A percentile compares a stretch with the other conserved stretches of the same genome.
These are phyloP conservation scores for Spongispora temasekensis DNA, from an alignment of 1,284 basidiomycete species.

Conservation along the genomic window DNA sequence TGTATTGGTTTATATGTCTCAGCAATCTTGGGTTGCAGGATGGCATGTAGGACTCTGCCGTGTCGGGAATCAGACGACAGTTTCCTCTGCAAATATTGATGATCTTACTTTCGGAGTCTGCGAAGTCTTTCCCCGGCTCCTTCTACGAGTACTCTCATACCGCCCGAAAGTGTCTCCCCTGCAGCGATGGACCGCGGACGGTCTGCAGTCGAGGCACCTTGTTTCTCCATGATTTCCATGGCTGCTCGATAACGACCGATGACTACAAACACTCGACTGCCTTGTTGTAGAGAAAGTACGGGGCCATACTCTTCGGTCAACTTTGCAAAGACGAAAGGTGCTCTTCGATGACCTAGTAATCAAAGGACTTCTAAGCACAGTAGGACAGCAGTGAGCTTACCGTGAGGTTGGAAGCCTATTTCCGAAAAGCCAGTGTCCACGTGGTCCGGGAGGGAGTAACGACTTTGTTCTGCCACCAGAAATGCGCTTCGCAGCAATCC, in stretches of 20 bases:
- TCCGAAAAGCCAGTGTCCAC: conserved; percentile 18
- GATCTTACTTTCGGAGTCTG: conserved; percentile 12
- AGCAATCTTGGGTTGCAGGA: conserved; percentile 51
- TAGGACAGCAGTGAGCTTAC: conserved; percentile 10
- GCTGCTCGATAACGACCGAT: conserved; percentile 19
- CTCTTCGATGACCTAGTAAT: background rate
- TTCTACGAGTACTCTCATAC: conserved; percentile 10
- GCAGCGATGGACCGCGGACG: conserved; percentile 22
- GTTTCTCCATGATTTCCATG: conserved; percentile 30
- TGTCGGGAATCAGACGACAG: background rate
- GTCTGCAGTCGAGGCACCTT: conserved; percentile 24
- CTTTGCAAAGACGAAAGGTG: conserved; percentile 17
- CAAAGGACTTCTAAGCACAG: too few species aligned
- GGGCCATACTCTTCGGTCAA: conserved; percentile 21
- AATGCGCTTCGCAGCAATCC: background rate
- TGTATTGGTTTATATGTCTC: conserved; percentile 50
- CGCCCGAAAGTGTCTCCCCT: conserved; percentile 18
- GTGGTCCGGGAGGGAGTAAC: conserved; percentile 17
- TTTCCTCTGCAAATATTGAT: background rate
- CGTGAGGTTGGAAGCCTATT: conserved; percentile 12
- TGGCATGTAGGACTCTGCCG: conserved; percentile 53
- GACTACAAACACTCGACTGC: conserved; percentile 11
- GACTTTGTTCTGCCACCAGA: background rate
- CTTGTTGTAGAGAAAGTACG: conserved; percentile 21
- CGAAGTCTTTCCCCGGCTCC: conserved; percentile 13